Conservation (phyloP, 768 basidiomycete genomes). For the Suillus cothurnatus region DNA sequence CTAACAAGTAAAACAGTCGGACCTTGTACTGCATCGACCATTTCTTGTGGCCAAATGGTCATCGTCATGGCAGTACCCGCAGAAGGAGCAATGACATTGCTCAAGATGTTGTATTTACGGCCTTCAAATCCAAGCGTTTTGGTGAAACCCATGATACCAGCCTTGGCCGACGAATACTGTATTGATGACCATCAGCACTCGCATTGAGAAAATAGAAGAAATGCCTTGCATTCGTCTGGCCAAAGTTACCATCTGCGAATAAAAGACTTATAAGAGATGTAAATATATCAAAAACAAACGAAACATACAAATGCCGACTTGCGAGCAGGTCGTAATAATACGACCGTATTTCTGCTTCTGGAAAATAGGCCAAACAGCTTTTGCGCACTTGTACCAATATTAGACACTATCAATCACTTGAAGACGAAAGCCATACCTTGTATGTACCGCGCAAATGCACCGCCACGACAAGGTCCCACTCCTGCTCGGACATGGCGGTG, state of each 20-base stretch:
- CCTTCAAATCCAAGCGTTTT: conserved; percentile 91
- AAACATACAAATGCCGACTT: conserved; percentile 88
- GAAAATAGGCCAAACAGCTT: conserved; percentile 97
- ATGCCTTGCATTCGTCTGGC: conserved; percentile 78
- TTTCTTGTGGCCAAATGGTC: conserved; percentile 82
- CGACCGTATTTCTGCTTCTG: conserved; percentile 96
- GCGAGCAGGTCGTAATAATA: conserved; percentile 92
- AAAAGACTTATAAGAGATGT: conserved; percentile 3
- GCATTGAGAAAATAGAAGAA: background rate
- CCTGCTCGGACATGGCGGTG: conserved; percentile 81
- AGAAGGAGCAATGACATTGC: conserved; percentile 84
- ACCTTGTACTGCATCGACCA: conserved; percentile 92
- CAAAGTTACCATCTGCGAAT: conserved; percentile 86
- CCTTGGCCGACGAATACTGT: conserved; percentile 91
- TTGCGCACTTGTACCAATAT: conserved; percentile 62
- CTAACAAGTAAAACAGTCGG: conserved; percentile 4
- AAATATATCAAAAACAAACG: background rate
- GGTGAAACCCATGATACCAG: conserved; percentile 90
- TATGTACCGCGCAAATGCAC: conserved; percentile 92
- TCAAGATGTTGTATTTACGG: conserved; percentile 85
- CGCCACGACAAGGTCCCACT: conserved; percentile 92
- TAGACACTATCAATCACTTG: conserved; percentile 2
- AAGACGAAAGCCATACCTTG: conserved; percentile 51
- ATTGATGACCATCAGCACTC: conserved; percentile 4
- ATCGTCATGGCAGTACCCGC: conserved; percentile 93